A percentile compares a stretch with the other conserved stretches of the same genome.
Conservation (phyloP, 2,329 filamentous ascomycete species). For the Phoma sp. region DNA sequence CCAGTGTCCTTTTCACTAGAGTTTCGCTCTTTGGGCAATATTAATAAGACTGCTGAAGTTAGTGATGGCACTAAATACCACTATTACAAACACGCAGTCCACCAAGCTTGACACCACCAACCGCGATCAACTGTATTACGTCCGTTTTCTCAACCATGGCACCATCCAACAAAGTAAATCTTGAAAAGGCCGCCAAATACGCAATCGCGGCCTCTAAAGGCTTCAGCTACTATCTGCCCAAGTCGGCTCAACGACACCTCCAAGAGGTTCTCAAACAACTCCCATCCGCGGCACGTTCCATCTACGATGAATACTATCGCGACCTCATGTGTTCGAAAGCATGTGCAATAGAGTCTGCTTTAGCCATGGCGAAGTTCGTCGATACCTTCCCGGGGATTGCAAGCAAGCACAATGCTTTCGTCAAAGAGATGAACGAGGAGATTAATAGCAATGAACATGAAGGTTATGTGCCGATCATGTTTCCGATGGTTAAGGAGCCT, state of each 20-base stretch:
- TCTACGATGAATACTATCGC: conserved; percentile 11
- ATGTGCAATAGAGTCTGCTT: conserved; percentile 1
- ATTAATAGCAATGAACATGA: conserved; percentile 1
- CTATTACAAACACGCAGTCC: background rate
- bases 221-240: conserved; percentile 14
- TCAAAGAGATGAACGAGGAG: conserved; percentile 6
- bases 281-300: background rate
- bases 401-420: conserved; percentile 1
- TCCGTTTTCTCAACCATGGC: background rate
- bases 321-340: conserved; percentile 11
- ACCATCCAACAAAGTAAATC: background rate
- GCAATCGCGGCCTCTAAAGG: conserved; percentile 12
- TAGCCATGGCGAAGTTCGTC: conserved; percentile 3
- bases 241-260: background rate
- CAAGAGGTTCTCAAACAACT: background rate
- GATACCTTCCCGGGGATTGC: background rate
- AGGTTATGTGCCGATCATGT: background rate
- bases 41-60: background rate
- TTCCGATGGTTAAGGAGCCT: background rate
- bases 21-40: background rate
- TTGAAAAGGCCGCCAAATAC: background rate
- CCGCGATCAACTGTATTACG: background rate
- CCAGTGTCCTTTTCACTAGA: no score
- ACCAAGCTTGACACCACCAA: background rate
- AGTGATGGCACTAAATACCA: background rate